Percentiles rank a stretch among this genome's conserved stretches.
Conservation (phyloP, 345 rosid genomes). For the Draba incana region DNA sequence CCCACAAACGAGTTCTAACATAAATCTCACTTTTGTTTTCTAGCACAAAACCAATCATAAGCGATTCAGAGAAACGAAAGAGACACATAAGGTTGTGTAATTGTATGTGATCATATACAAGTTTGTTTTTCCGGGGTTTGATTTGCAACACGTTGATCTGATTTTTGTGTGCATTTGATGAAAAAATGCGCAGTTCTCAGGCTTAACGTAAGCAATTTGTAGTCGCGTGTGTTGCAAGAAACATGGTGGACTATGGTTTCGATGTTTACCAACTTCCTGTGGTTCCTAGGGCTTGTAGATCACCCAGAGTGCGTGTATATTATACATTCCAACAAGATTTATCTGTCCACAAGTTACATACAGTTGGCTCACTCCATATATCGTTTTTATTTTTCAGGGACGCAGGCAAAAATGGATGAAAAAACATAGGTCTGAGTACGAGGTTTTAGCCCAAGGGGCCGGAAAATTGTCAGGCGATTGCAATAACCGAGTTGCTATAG, state of each 20-base stretch:
- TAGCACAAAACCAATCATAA: slow-evolving; percentile 4
- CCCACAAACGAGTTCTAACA: slow-evolving; percentile 18
- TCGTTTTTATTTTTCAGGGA: slow-evolving; percentile 7
- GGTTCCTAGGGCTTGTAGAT: slow-evolving; percentile 33
- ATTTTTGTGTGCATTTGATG: neutral
- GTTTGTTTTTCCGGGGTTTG: neutral
- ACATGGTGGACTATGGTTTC: slow-evolving; percentile 30
- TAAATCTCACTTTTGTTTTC: slow-evolving; percentile 30
- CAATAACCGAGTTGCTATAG: neutral
- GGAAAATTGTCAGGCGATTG: neutral
- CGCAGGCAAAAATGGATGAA: slow-evolving; percentile 7
- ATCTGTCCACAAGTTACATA: slow-evolving; percentile 1
- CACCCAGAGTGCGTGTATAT: slow-evolving; percentile 10
- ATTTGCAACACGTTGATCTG: neutral
- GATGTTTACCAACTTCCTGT: slow-evolving; percentile 21
- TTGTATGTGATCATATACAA: neutral
- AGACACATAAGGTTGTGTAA: slow-evolving; percentile 3
- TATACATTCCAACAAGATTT: neutral
- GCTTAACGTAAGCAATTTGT: slow-evolving; percentile 22
- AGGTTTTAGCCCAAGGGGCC: slow-evolving; percentile 22
- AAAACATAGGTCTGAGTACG: slow-evolving; percentile 3
- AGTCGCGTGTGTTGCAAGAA: slow-evolving; percentile 18
- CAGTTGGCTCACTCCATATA: slow-evolving; percentile 2
- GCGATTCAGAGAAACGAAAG: neutral
- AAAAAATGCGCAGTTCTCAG: neutral